These are phyloP conservation scores for Coccomyxa subellipsoidea DNA, from an alignment of 163 green algal genomes.

Conservation along the genomic window DNA sequence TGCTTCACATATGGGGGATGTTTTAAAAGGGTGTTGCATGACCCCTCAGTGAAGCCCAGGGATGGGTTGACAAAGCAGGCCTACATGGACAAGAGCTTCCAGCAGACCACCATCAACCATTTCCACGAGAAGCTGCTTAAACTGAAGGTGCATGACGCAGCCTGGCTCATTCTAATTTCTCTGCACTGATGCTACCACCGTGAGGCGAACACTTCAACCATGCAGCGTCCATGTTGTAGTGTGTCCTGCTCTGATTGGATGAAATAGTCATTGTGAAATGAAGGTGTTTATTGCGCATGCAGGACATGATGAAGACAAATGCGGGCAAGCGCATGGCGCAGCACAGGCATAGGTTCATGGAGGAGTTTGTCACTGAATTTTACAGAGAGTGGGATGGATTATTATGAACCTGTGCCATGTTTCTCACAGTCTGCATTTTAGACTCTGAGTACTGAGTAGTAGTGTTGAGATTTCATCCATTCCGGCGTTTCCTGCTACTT, in stretches of 20 bases:
- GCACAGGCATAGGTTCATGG: slow-evolving; percentile 26
- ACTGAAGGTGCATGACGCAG: slow-evolving; percentile 47
- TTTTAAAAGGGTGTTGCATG: slow-evolving; percentile 60
- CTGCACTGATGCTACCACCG: too few species aligned
- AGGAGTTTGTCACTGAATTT: neutral
- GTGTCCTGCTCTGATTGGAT: too few species aligned
- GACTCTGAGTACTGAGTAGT: too few species aligned
- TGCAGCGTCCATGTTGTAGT: too few species aligned
- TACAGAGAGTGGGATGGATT: slow-evolving; percentile 47
- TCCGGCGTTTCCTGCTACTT: too few species aligned
- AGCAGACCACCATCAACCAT: slow-evolving; percentile 76
- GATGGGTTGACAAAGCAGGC: slow-evolving; percentile 49
- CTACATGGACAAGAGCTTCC: slow-evolving; percentile 45
- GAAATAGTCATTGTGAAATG: too few species aligned
- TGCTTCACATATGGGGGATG: slow-evolving; percentile 78
- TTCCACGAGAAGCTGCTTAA: slow-evolving; percentile 82
- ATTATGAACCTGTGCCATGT: too few species aligned
- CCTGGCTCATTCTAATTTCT: too few species aligned
- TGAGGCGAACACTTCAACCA: too few species aligned
- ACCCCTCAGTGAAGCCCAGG: slow-evolving; percentile 50
- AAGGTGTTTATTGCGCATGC: slow-evolving; percentile 3
- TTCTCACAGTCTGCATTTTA: too few species aligned
- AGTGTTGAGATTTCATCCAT: too few species aligned
- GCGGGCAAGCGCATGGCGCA: slow-evolving; percentile 45
- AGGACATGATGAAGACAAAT: slow-evolving; percentile 74